Conservation (phyloP, 352 stramenopile species). For the Phytophthora litchii region DNA sequence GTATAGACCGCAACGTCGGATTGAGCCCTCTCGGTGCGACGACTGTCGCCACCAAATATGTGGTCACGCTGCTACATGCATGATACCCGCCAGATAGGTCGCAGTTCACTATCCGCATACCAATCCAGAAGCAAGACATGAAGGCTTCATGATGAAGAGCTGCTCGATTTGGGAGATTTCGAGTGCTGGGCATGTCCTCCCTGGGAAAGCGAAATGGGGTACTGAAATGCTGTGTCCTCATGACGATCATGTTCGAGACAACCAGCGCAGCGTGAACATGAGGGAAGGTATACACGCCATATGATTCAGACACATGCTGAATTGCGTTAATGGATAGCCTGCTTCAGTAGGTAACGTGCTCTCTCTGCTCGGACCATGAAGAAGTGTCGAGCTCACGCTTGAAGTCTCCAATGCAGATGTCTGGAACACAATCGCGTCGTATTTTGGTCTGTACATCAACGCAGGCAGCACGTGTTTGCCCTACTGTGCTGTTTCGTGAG, state of each 20-base stretch:
- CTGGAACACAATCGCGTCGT: too few relatives aligned
- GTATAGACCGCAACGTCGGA: conserved; percentile 13
- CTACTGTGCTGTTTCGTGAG: too few relatives aligned
- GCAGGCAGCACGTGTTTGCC: too few relatives aligned
- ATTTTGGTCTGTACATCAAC: too few relatives aligned
- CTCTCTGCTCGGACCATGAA: background rate
- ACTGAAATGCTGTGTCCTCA: background rate
- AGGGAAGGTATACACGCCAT: background rate
- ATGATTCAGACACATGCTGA: background rate
- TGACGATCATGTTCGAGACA: conserved; percentile 8
- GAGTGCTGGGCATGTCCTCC: conserved; percentile 2
- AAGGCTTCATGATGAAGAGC: too few relatives aligned
- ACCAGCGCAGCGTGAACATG: conserved; percentile 15
- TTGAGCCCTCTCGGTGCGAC: conserved; percentile 20
- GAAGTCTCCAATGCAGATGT: too few relatives aligned
- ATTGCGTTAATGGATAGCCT: conserved; percentile 6
- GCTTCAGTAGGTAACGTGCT: background rate
- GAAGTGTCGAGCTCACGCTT: background rate
- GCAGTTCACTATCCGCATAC: conserved; percentile 4
- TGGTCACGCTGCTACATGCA: background rate
- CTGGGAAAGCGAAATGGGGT: background rate
- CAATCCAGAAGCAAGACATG: background rate
- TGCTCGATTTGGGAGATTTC: conserved; percentile 16
- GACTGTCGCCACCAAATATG: background rate
- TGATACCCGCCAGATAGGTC: background rate